phyloP scores from a whole-genome alignment of 805 yeast genomes.

The Cyberlindnera maritima region DNA sequence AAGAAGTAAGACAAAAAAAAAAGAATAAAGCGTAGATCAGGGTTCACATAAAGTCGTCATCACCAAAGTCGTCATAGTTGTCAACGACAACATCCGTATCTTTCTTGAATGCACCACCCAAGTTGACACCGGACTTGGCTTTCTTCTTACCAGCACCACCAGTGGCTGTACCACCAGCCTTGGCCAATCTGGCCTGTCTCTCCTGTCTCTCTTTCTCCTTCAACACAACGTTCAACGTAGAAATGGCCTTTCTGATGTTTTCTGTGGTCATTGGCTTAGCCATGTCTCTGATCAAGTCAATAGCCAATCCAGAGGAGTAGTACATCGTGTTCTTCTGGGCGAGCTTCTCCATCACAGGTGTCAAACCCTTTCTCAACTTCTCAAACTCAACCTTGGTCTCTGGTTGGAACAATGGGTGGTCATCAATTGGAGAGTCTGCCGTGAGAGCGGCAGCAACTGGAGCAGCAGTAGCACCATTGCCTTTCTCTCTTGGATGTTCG shows the following conservation, averaged over 20 bases:
- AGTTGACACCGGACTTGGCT: conserved; percentile 69
- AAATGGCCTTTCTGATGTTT: conserved; percentile 77
- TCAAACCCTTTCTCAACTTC: conserved; percentile 69
- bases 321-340: conserved; percentile 60
- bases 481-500: conserved; percentile 43
- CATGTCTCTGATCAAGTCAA: conserved; percentile 83
- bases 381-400: conserved; percentile 77
- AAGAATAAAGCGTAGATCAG: not conserved
- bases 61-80: conserved; percentile 60
- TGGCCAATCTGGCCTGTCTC: conserved; percentile 80
- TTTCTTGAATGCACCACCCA: conserved; percentile 62
- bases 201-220: conserved; percentile 89
- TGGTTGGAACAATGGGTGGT: conserved; percentile 83
- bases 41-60: conserved; percentile 75
- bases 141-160: conserved; percentile 97
- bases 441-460: conserved; percentile 32
- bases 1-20: not conserved
- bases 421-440: conserved; percentile 63
- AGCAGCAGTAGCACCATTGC: conserved; percentile 35
- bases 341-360: conserved; percentile 57
- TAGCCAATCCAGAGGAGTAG: conserved; percentile 72
- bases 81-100: conserved; percentile 57
- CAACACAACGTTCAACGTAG: conserved; percentile 76
- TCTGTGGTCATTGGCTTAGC: conserved; percentile 80
- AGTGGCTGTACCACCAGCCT: conserved; percentile 79